Base-by-base conservation (phyloP, 2,329 filamentous ascomycete species). In the Pyricularia grisea region DNA sequence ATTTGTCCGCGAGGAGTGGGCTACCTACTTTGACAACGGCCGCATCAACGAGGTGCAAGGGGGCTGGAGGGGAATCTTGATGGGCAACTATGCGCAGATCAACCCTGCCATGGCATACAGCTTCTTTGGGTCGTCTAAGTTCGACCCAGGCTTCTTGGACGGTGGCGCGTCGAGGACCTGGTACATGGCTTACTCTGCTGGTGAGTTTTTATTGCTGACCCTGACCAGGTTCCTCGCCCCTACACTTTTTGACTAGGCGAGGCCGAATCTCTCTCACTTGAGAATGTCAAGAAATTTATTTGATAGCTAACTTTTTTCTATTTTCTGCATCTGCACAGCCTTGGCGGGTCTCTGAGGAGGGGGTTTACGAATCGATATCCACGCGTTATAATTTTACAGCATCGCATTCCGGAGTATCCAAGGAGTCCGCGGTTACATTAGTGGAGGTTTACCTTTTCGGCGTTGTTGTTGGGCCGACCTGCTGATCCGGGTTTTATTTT, bases 51-150 rank as follows among this genome's bases (percentile, higher is more conserved):
- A 81, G 0, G 87, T 93, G 5, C 79, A 82, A 9, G 92, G 91
- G 63, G 92, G 92, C 0, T 98, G 95, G 95, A 91, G 87, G 76
- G 92, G 94, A 0, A 87, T 98, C 23, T 78, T 98, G 50, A 92
- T 90, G 74, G 92, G 89, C 27, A 97, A 96, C 77, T 84, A 92
- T 63, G 93, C 92, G 0, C 88, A 94, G 9, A 82, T 93, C 60
- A 87, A 97, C 76, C 88, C 94, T 0, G 79, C 78, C 68, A 80
- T 85, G 7, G 88, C 91, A 27, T 97, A 87, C 83, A 77, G 84
- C 0, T 97, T 94, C 78, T 97, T 99, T 77, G 84, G 83, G 0
- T 81, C 86, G 71, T 77, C 81, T 0, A 80, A 84, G 20, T 94
- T 95, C 75, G 84, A 93, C 74, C 82, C 85, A 50, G 78, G 79